A percentile compares a stretch with the other conserved stretches of the same genome.
These are phyloP conservation scores for Protostelium mycophagum DNA, from an alignment of 78 protist species.

Conservation along the genomic window DNA sequence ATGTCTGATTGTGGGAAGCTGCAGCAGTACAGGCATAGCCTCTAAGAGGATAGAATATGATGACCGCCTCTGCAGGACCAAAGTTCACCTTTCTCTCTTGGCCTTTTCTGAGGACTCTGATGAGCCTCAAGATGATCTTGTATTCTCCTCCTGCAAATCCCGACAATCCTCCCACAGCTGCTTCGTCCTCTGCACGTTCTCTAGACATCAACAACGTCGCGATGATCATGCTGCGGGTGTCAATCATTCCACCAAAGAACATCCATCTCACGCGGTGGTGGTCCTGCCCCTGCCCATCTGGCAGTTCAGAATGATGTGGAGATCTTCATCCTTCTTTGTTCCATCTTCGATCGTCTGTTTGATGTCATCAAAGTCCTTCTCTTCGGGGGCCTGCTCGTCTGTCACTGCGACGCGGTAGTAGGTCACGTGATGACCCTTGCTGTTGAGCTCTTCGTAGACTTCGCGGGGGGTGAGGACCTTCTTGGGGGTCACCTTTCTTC, in stretches of 20 bases:
- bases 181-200: neutral
- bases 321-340: neutral
- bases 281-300: conserved; percentile 36
- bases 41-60: too few species aligned
- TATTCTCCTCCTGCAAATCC: neutral
- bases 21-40: too few species aligned
- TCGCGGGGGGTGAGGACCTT: neutral
- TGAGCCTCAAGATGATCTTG: neutral
- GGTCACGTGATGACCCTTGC: conserved; percentile 4
- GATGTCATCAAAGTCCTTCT: conserved; percentile 12
- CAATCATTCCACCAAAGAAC: neutral
- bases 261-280: conserved; percentile 8
- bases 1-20: too few species aligned
- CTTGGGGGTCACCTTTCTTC: neutral
- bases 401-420: conserved; percentile 16
- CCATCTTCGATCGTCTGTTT: neutral
- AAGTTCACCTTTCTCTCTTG: neutral
- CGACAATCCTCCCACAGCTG: neutral
- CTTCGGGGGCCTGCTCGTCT: conserved; percentile 29
- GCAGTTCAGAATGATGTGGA: conserved; percentile 13
- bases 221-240: neutral
- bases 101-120: neutral
- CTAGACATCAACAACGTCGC: neutral
- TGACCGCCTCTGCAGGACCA: too few species aligned
- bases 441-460: neutral